phyloP scores from a whole-genome alignment of 192 early-diverging fungal genomes.

The Cetraspora pellucida region DNA sequence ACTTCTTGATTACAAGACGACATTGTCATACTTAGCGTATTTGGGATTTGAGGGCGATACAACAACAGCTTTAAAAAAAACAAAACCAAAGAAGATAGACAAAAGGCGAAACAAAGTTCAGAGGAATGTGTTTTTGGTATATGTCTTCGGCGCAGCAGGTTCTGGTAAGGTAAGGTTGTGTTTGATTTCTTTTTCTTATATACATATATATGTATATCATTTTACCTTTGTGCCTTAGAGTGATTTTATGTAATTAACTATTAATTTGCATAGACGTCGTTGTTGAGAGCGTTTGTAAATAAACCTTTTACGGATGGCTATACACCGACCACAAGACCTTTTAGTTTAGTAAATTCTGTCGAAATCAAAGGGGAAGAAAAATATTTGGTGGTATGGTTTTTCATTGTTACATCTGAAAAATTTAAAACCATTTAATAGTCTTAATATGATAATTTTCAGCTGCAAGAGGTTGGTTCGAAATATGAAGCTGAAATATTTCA shows the following conservation, averaged over 20 bases:
- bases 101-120: constrained; percentile 83
- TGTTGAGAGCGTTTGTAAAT: constrained; percentile 85
- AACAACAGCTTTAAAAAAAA: constrained; percentile 84
- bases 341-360: constrained; percentile 91
- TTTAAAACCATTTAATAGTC: background rate
- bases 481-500: constrained; percentile 88
- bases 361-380: constrained; percentile 93
- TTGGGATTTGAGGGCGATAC: constrained; percentile 93
- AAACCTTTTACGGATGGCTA: constrained; percentile 80
- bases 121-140: constrained; percentile 89
- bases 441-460: constrained; percentile 41
- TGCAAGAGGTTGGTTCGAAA: constrained; percentile 91
- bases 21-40: constrained; percentile 93
- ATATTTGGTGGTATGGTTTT: constrained; percentile 80
- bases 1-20: constrained; percentile 84
- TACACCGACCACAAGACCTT: constrained; percentile 71
- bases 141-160: constrained; percentile 92
- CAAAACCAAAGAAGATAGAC: constrained; percentile 66
- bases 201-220: background rate
- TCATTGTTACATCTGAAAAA: background rate
- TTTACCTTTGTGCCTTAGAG: background rate
- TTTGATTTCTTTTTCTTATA: background rate
- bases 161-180: constrained; percentile 76
- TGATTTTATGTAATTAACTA: background rate
- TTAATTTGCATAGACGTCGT: constrained; percentile 62